Evolutionary conservation across 2,329 filamentous ascomycete species (phyloP).

Genomic region (Arthroderma sp.): DNA sequence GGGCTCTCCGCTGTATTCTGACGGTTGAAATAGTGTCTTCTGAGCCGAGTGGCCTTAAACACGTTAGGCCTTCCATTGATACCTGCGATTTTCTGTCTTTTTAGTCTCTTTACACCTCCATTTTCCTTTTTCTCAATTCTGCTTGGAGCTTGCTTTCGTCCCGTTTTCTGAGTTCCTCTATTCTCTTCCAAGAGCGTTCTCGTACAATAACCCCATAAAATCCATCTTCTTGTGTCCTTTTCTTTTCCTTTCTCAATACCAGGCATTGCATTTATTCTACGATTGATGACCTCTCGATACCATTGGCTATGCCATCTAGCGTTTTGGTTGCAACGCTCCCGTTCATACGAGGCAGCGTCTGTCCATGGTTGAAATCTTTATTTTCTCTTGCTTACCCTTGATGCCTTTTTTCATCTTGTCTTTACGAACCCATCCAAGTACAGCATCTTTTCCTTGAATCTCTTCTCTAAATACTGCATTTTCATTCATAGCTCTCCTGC

Average conservation of each 20-base stretch:
- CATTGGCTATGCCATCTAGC: conserved; percentile 3
- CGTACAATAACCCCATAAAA: conserved; percentile 11
- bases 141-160: too few species aligned
- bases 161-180: too few species aligned
- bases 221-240: conserved; percentile 13
- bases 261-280: conserved; percentile 3
- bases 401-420: not conserved
- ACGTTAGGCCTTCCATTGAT: too few species aligned
- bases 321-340: conserved; percentile 3
- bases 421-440: not conserved
- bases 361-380: conserved; percentile 10
- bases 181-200: too few species aligned
- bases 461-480: not conserved
- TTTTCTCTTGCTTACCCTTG: conserved; percentile 4
- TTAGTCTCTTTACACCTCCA: too few species aligned
- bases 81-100: too few species aligned
- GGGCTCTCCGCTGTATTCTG: conserved; percentile 82
- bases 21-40: conserved; percentile 7
- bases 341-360: conserved; percentile 1
- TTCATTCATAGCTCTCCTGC: too few species aligned
- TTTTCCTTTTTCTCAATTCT: not conserved
- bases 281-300: conserved; percentile 9
- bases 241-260: conserved; percentile 8
- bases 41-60: too few species aligned
- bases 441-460: not conserved